A percentile compares a stretch with the other conserved stretches of the same genome.
These are phyloP conservation scores for Coniferiporia sulphurascens DNA, from an alignment of 1,284 basidiomycete species.

Conservation along the genomic window DNA sequence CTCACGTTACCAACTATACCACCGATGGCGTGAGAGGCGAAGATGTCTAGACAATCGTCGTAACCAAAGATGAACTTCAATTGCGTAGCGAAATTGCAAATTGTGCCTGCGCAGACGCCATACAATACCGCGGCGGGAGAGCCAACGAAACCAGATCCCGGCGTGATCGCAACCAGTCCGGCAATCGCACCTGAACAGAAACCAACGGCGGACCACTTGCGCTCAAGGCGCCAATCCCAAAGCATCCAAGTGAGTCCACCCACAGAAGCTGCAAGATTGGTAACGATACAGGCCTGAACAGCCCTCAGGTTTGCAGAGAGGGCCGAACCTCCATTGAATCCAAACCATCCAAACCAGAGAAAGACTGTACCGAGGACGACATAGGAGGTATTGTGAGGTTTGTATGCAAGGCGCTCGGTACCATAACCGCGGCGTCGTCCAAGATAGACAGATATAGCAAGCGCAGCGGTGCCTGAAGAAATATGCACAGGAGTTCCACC, in stretches of 20 bases:
- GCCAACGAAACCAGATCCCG: constrained; percentile 87
- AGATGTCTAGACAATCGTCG: constrained; percentile 85
- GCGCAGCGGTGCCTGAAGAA: constrained; percentile 84
- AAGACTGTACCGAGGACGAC: constrained; percentile 90
- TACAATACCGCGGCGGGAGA: constrained; percentile 80
- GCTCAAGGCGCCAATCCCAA: constrained; percentile 89
- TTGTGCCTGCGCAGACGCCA: constrained; percentile 79
- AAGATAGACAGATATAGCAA: constrained; percentile 90
- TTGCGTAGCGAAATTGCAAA: constrained; percentile 93
- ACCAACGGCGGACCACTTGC: constrained; percentile 90
- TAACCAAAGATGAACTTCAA: constrained; percentile 78
- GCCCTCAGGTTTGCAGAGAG: constrained; percentile 86
- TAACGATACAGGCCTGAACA: constrained; percentile 87
- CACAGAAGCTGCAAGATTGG: constrained; percentile 82
- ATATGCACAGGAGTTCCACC: constrained; percentile 90
- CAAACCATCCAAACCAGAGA: constrained; percentile 99
- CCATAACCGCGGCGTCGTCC: constrained; percentile 91
- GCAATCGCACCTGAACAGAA: constrained; percentile 95
- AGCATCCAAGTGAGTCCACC: constrained; percentile 96
- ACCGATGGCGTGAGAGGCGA: constrained; percentile 86
- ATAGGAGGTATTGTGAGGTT: constrained; percentile 84
- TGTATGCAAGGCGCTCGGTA: constrained; percentile 86
- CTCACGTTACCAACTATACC: constrained; percentile 79
- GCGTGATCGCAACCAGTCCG: constrained; percentile 89
- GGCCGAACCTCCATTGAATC: constrained; percentile 63